Evolutionary conservation across 2,329 filamentous ascomycete genomes (phyloP), one percentile per base, ranked within the genome.

Genomic region (Curvularia spicifera): DNA sequence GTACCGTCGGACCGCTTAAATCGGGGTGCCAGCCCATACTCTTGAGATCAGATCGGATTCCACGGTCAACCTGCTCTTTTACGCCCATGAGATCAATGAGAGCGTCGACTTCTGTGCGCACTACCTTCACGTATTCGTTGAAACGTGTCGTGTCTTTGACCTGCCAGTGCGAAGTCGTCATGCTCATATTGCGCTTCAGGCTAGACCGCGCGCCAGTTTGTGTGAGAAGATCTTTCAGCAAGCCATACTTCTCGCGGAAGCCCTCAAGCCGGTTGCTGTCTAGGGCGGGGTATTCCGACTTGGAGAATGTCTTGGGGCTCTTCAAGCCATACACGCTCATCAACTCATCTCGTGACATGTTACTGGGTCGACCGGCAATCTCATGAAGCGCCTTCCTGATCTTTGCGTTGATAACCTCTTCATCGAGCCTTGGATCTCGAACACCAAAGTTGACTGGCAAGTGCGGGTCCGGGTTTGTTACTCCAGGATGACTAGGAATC

Each of bases 1-100:
- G 63, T 5, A 76, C 69, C 10, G 68, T 45, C 10, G 71, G 67
- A 0, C 69, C 70, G 9, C 75, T 74, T 8, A 78, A 71, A 51
- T 81, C 79, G 2, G 81, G 73, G 64, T 82, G 80, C 80, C 80
- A 82, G n/a, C 78, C 80, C 67, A 82, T 78, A 12, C 76, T 74
- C 37, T 76, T 75, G 55, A 82, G 80, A 51, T 82, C 80, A 59
- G 77, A 76, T 35, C 75, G 71, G 66, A 79, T 78, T 12, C 75
- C 79, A 12, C 77, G 67, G 61, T 82, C 79, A 1, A 82, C 76
- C 40, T 76, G 71, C 47, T 80, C 77, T 61, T 80, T 77, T 24
- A 79, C 76, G 40, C 72, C 78, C 63, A 81, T 69, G 33, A 81
- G 65, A 10, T 73, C 66, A 40, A 82, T 78, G 44, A 82, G 68